Evolutionary conservation across 164 flowering plant species (phyloP).

Genomic region (Vitis rotundifolia): DNA sequence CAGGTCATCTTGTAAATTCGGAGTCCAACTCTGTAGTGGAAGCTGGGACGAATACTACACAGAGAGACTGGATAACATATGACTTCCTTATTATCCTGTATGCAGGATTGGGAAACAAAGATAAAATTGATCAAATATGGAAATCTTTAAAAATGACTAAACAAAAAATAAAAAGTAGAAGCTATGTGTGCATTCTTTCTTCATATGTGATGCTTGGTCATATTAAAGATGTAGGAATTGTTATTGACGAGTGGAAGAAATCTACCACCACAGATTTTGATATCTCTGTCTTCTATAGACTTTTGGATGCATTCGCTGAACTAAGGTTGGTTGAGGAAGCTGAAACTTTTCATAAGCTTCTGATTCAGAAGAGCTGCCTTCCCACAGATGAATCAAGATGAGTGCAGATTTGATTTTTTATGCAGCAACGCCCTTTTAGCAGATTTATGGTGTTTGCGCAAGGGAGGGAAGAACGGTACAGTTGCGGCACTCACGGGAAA

Average conservation of each 20-base stretch:
- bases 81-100: conserved; percentile 78
- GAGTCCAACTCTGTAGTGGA: conserved; percentile 49
- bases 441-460: too few species aligned
- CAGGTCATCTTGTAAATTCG: conserved; percentile 47
- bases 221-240: conserved; percentile 63
- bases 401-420: too few species aligned
- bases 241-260: conserved; percentile 75
- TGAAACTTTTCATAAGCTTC: conserved; percentile 34
- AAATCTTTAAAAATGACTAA: conserved; percentile 68
- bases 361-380: conserved; percentile 39
- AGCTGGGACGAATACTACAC: conserved; percentile 57
- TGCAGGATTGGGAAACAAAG: conserved; percentile 68
- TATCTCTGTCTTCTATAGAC: conserved; percentile 42
- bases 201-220: conserved; percentile 78
- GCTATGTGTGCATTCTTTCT: conserved; percentile 60
- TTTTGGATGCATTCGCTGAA: conserved; percentile 51
- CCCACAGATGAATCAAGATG: conserved; percentile 20
- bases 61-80: conserved; percentile 84
- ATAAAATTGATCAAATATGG: conserved; percentile 76
- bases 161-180: conserved; percentile 76
- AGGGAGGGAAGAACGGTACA: too few species aligned
- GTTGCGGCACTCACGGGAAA: too few species aligned
- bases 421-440: too few species aligned
- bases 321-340: conserved; percentile 52
- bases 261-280: conserved; percentile 58